Evolutionary conservation across 2,329 filamentous ascomycete genomes (phyloP).

Genomic region (Trichoderma koningii): DNA sequence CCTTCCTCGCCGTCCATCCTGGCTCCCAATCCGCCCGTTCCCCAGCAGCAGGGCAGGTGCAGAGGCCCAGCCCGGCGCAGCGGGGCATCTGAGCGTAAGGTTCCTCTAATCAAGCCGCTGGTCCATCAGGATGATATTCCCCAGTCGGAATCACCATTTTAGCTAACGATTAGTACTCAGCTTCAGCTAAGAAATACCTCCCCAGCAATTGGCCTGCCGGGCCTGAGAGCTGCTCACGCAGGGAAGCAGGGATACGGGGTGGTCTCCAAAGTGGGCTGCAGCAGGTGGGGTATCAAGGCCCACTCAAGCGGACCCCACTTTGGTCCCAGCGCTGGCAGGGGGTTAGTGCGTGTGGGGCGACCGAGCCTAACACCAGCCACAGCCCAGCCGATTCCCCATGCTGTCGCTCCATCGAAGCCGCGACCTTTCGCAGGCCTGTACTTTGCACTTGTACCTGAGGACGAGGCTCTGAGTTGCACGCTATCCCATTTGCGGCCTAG

Average conservation of each 20-base stretch:
- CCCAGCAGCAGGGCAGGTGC: conserved; percentile 17
- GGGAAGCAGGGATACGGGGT: conserved; percentile 1
- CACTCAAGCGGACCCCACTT: conserved; percentile 2
- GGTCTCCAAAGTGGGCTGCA: conserved; percentile 8
- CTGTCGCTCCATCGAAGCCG: background rate
- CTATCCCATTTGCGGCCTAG: conserved; percentile 12
- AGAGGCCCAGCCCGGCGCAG: conserved; percentile 24
- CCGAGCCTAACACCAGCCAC: conserved; percentile 23
- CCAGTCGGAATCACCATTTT: too few relatives aligned
- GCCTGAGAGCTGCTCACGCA: background rate
- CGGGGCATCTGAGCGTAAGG: conserved; percentile 9
- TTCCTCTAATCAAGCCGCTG: background rate
- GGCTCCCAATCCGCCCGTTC: conserved; percentile 17
- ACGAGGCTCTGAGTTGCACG: background rate
- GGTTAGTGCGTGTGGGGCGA: background rate
- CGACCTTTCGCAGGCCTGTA: too few relatives aligned
- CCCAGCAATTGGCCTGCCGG: too few relatives aligned
- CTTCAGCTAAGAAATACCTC: too few relatives aligned
- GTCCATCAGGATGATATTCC: too few relatives aligned
- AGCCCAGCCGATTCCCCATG: conserved; percentile 15
- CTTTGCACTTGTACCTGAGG: background rate
- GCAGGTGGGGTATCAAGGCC: background rate
- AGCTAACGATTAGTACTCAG: too few relatives aligned
- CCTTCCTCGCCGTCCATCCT: background rate
- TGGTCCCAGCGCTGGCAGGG: conserved; percentile 10